Evolutionary conservation across 192 early-diverging fungal species (phyloP).

Genomic region (Gryganskiella cystojenkinii): DNA sequence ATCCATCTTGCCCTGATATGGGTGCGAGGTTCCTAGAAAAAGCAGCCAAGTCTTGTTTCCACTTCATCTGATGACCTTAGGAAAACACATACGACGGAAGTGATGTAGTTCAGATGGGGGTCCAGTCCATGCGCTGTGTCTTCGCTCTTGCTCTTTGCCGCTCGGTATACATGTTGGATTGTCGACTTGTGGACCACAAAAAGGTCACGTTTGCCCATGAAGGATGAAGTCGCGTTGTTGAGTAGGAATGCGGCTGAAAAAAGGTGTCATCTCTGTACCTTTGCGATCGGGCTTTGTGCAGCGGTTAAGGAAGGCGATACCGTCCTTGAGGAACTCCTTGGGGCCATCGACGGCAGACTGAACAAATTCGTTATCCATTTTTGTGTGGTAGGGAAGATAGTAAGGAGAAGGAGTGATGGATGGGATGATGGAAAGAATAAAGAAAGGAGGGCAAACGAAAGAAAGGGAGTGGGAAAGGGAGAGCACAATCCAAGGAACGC

Average conservation of each 20-base stretch:
- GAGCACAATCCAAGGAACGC: neutral
- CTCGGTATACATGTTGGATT: no score
- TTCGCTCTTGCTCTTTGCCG: no score
- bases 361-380: slow-evolving; percentile 66
- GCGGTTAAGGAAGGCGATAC: slow-evolving; percentile 89
- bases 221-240: neutral
- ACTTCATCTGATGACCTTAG: neutral
- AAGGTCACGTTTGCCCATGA: neutral
- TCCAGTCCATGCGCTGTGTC: no score
- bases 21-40: neutral
- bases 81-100: no score
- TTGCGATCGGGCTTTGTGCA: slow-evolving; percentile 97
- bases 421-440: slow-evolving; percentile 7
- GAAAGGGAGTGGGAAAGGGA: slow-evolving; percentile 2
- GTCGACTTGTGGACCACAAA: no score
- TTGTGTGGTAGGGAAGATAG: slow-evolving; percentile 21
- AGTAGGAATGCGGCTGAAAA: no score
- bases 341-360: slow-evolving; percentile 84
- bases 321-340: slow-evolving; percentile 93
- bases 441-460: slow-evolving; percentile 5
- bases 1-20: neutral
- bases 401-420: neutral
- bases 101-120: no score
- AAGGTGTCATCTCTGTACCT: slow-evolving; percentile 62
- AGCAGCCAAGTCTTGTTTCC: neutral